Conservation (phyloP, 306 rosid genomes). For the Canavalia gladiata region DNA sequence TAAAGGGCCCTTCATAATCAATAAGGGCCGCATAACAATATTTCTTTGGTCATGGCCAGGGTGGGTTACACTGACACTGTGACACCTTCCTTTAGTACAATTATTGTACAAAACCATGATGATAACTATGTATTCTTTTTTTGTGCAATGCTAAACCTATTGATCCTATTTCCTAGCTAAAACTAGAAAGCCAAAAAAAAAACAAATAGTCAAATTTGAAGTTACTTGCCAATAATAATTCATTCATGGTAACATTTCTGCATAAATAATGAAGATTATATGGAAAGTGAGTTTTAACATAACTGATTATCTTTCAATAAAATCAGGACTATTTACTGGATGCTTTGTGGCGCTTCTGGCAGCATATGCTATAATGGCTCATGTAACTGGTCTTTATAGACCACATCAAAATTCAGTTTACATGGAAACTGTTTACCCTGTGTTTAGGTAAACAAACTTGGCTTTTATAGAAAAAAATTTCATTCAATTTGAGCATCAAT, state of each 20-base stretch:
- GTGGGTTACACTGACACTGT: conserved; percentile 46
- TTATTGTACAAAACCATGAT: neutral
- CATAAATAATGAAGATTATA: neutral
- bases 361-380: conserved; percentile 95
- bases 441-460: conserved; percentile 73
- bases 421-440: conserved; percentile 96
- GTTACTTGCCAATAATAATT: neutral
- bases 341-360: conserved; percentile 79
- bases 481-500: conserved; percentile 20
- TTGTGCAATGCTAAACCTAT: neutral
- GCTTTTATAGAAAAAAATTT: neutral
- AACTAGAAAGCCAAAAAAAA: neutral
- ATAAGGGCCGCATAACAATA: conserved; percentile 39
- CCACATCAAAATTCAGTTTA: conserved; percentile 67
- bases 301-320: conserved; percentile 23
- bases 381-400: conserved; percentile 74
- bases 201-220: neutral
- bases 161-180: conserved; percentile 14
- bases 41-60: conserved; percentile 50
- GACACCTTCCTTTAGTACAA: conserved; percentile 33
- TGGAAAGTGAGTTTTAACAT: neutral
- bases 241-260: neutral
- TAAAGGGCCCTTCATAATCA: conserved; percentile 47
- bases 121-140: conserved; percentile 15
- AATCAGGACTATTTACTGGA: conserved; percentile 86